These are phyloP conservation scores for Jacaranda mimosifolia DNA, from an alignment of 257 asterid species.

Conservation along the genomic window DNA sequence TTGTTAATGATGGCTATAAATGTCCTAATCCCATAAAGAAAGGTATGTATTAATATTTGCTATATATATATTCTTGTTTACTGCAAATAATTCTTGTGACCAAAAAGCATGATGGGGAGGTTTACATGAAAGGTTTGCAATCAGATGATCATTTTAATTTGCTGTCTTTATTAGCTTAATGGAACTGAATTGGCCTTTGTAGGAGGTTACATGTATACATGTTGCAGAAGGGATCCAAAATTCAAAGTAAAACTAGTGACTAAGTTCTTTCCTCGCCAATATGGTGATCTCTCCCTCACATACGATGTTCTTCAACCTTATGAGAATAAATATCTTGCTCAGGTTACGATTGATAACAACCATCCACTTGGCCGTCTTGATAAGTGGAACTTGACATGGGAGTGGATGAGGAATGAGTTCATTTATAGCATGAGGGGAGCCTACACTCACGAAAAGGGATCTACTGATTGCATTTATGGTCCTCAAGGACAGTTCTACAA, in stretches of 20 bases:
- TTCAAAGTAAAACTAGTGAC: slow-evolving; percentile 50
- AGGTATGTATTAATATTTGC: slow-evolving; percentile 28
- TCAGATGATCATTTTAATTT: too few relatives aligned
- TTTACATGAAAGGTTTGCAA: too few relatives aligned
- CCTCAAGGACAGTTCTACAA: slow-evolving; percentile 62
- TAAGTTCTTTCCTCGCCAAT: slow-evolving; percentile 50
- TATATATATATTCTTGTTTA: too few relatives aligned
- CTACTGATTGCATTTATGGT: slow-evolving; percentile 67
- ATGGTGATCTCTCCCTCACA: slow-evolving; percentile 60
- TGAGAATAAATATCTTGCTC: slow-evolving; percentile 52
- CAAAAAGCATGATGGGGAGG: too few relatives aligned
- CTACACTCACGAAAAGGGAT: slow-evolving; percentile 55
- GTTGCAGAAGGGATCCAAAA: slow-evolving; percentile 66
- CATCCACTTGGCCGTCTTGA: slow-evolving; percentile 70
- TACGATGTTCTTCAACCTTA: slow-evolving; percentile 62
- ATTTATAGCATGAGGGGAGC: slow-evolving; percentile 69
- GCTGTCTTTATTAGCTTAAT: background rate
- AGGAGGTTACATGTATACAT: slow-evolving; percentile 54
- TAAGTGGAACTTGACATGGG: slow-evolving; percentile 78
- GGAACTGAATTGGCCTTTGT: slow-evolving; percentile 19
- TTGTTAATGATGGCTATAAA: slow-evolving; percentile 57
- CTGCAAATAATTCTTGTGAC: too few relatives aligned
- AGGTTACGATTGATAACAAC: slow-evolving; percentile 67
- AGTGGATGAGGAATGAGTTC: slow-evolving; percentile 77
- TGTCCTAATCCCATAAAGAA: slow-evolving; percentile 52